Percentiles rank a stretch among this genome's conserved stretches.
Evolutionary conservation across 345 rosid genomes (phyloP).

Genomic region (Bretschneidera sinensis): DNA sequence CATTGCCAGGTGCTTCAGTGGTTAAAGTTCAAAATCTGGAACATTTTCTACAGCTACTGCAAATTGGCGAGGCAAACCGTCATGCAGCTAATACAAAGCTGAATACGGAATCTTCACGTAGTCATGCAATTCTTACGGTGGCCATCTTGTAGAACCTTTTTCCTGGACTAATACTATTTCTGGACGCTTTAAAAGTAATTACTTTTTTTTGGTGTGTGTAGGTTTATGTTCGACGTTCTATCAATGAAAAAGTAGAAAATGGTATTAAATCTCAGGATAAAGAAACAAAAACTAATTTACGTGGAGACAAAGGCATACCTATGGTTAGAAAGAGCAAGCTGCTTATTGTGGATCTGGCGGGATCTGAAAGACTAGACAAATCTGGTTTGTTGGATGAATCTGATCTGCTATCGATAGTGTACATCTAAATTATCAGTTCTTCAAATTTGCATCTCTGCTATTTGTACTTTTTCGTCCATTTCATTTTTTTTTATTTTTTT

Average conservation of each 20-base stretch:
- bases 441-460: too few species aligned
- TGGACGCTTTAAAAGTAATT: constrained; percentile 5
- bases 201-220: constrained; percentile 18
- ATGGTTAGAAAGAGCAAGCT: constrained; percentile 82
- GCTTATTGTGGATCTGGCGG: constrained; percentile 93
- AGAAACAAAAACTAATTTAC: constrained; percentile 28
- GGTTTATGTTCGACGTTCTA: constrained; percentile 65
- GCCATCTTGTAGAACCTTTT: constrained; percentile 15
- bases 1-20: constrained; percentile 63
- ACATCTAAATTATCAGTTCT: too few species aligned
- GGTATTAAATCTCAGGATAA: constrained; percentile 27
- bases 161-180: constrained; percentile 5
- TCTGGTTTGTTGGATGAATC: constrained; percentile 46
- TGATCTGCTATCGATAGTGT: not conserved
- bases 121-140: constrained; percentile 94
- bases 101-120: constrained; percentile 95
- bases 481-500: constrained; percentile 2
- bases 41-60: constrained; percentile 70
- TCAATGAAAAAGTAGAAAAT: constrained; percentile 38
- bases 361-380: constrained; percentile 92
- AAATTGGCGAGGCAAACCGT: constrained; percentile 82
- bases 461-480: not conserved
- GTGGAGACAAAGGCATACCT: constrained; percentile 41
- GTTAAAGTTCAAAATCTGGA: constrained; percentile 58
- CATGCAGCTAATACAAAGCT: constrained; percentile 84